Evolutionary conservation across 345 rosid genomes (phyloP).

Genomic region (Bruguiera gymnorhiza): DNA sequence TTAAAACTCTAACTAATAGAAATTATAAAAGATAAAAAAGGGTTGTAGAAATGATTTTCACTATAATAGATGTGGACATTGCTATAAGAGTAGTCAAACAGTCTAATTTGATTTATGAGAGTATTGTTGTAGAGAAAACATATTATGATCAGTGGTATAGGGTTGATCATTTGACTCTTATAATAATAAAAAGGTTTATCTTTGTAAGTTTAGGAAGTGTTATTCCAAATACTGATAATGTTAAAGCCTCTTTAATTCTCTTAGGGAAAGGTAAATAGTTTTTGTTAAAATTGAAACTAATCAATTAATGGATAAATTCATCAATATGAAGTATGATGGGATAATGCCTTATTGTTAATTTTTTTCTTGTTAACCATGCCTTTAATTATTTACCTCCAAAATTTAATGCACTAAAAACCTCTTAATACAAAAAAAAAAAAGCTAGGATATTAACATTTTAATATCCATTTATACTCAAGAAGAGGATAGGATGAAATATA

Average conservation of each 20-base stretch:
- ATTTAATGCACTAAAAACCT: not conserved
- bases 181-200: slow-evolving; percentile 6
- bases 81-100: not conserved
- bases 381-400: not conserved
- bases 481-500: not conserved
- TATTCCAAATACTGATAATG: not conserved
- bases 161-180: not conserved
- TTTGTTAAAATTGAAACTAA: not conserved
- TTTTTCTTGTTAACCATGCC: slow-evolving; percentile 4
- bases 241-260: not conserved
- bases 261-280: not conserved
- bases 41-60: too few species aligned
- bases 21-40: too few species aligned
- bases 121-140: not conserved
- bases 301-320: not conserved
- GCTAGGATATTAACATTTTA: too few species aligned
- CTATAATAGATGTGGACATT: not conserved
- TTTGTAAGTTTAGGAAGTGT: not conserved
- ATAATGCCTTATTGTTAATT: not conserved
- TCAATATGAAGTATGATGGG: not conserved
- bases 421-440: too few species aligned
- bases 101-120: not conserved
- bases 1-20: too few species aligned
- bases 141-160: slow-evolving; percentile 1
- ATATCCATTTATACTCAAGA: too few species aligned